These are phyloP conservation scores for Domatiomyces globalis DNA, from an alignment of 2,329 filamentous ascomycete species.

Conservation along the genomic window DNA sequence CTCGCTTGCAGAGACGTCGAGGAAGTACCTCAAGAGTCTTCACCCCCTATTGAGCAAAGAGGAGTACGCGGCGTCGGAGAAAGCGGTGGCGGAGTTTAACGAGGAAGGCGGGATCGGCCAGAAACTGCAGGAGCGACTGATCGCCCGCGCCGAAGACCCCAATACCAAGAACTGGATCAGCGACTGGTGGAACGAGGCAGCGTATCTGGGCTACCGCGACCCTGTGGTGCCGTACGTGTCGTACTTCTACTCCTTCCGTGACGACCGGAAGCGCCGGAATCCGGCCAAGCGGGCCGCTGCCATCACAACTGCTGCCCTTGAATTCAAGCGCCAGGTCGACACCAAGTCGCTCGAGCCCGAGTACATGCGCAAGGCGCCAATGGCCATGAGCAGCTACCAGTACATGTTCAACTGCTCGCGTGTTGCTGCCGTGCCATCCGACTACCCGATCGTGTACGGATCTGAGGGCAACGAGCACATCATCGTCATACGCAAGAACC, in stretches of 20 bases:
- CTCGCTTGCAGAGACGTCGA: slow-evolving; percentile 48
- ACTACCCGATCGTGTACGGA: slow-evolving; percentile 71
- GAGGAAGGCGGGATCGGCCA: slow-evolving; percentile 71
- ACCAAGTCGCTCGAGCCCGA: slow-evolving; percentile 73
- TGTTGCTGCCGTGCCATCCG: slow-evolving; percentile 65
- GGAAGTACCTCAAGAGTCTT: slow-evolving; percentile 52
- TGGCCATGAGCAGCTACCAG: slow-evolving; percentile 96
- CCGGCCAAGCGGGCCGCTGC: slow-evolving; percentile 87
- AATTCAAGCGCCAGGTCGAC: slow-evolving; percentile 92
- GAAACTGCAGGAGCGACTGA: slow-evolving; percentile 73
- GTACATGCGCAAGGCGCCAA: slow-evolving; percentile 95
- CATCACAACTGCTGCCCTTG: slow-evolving; percentile 68
- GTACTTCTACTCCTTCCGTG: slow-evolving; percentile 97
- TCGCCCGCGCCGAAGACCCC: slow-evolving; percentile 65
- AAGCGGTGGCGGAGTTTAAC: slow-evolving; percentile 77
- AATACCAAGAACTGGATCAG: slow-evolving; percentile 84
- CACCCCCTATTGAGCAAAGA: slow-evolving; percentile 46
- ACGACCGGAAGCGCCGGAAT: slow-evolving; percentile 75
- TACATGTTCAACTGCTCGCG: slow-evolving; percentile 97
- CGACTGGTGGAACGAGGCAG: slow-evolving; percentile 96
- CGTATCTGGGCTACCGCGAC: slow-evolving; percentile 86
- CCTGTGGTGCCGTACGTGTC: slow-evolving; percentile 95
- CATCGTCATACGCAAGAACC: slow-evolving; percentile 82
- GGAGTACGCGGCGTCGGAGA: slow-evolving; percentile 51
- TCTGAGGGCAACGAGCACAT: slow-evolving; percentile 70